Percentiles rank a stretch among this genome's conserved stretches.
Evolutionary conservation across 129 eudicot species (phyloP).

Genomic region (Flaveria bidentis): DNA sequence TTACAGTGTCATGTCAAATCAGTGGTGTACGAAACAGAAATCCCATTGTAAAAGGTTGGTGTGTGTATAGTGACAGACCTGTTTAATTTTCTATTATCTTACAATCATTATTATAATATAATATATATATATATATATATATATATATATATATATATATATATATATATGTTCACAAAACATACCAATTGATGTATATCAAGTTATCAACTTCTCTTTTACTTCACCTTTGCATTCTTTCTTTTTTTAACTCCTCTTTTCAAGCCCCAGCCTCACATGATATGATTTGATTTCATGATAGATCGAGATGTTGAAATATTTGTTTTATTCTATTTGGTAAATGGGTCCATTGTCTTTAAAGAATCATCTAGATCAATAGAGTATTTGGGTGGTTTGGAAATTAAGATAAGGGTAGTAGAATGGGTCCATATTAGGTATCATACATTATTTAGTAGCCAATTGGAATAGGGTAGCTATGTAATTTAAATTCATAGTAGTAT

Average conservation of each 20-base stretch:
- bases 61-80: too few relatives aligned
- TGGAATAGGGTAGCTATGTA: not conserved
- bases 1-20: too few relatives aligned
- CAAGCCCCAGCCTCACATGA: not conserved
- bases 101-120: too few relatives aligned
- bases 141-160: too few relatives aligned
- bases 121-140: too few relatives aligned
- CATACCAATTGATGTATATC: not conserved
- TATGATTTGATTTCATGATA: conserved; percentile 23
- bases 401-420: not conserved
- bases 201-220: not conserved
- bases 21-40: too few relatives aligned
- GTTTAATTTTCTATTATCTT: not conserved
- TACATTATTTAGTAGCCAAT: not conserved
- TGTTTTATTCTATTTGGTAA: conserved; percentile 18
- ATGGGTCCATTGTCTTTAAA: conserved; percentile 33
- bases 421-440: conserved; percentile 21
- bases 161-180: too few relatives aligned
- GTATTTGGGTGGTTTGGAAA: not conserved
- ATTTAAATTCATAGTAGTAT: not conserved
- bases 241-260: not conserved
- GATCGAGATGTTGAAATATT: conserved; percentile 8
- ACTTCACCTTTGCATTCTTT: conserved; percentile 30
- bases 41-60: too few relatives aligned
- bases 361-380: not conserved